Evolutionary conservation across 2,329 filamentous ascomycete genomes (phyloP), one percentile per base, ranked within the genome.

Genomic region (Rhynchosporium agropyri): DNA sequence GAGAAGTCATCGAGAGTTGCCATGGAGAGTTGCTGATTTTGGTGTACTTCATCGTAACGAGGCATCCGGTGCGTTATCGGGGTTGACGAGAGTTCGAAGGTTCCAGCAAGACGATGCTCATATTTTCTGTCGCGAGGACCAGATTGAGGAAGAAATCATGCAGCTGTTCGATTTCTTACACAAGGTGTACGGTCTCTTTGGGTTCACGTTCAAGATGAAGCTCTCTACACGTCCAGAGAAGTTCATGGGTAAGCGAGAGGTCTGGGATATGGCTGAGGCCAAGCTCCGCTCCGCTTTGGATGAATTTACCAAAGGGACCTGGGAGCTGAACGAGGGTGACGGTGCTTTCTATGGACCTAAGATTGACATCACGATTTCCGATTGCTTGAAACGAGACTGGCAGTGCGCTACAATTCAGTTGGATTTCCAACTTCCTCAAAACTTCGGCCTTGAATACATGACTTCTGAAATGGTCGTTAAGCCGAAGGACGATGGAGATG

Each of bases 271-370:
- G 66, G 95, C 95, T 42, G 95, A 99, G 78, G 82, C 80, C 15
- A 91, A 90, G 75, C 83, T 99, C 57, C 88, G 87, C 73, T 83
- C 88, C 65, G 91, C 93, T 20, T 82, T 99, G 55, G 84, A 95
- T 68, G 83, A 88, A 66, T 98, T 97, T 83, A 85, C 77, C 67
- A 50, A 78, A 54, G 82, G 81, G 58, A 84, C 87, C 67, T 99
- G 95, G 95, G 89, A 91, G 76, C 81, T 97, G 58, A 97, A 98
- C 77, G 89, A 92, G 64, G 95, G 94, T 62, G 95, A 99, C 72
- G 95, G 95, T 74, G 95, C 95, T 59, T 99, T 98, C 79, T 99
- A 99, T 76, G 95, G 95, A 1, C 95, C 95, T 58, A 99, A 99
- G 85, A 97, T 98, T 71, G 95, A 99, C 72, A 95, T 99, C 74